Evolutionary conservation across 176 grass and related monocot species (phyloP).

Genomic region (Dactylis glomerata): DNA sequence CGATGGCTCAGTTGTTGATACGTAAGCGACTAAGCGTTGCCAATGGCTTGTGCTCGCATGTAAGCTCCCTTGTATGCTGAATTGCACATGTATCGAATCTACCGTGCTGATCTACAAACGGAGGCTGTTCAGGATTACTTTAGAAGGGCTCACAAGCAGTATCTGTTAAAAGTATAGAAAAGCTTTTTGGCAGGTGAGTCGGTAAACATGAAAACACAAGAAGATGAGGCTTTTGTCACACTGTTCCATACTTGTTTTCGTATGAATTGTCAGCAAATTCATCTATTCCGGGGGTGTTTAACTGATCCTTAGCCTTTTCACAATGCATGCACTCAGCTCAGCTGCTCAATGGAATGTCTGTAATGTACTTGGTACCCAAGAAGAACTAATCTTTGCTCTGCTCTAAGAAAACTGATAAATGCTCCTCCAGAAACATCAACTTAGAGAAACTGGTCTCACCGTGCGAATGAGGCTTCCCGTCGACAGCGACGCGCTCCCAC

Average conservation of each 20-base stretch:
- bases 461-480: constrained; percentile 78
- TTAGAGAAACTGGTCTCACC: constrained; percentile 42
- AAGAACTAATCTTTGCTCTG: background rate
- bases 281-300: background rate
- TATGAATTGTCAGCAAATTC: background rate
- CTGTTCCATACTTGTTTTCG: background rate
- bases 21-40: background rate
- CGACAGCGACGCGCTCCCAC: constrained; percentile 76
- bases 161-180: too few species aligned
- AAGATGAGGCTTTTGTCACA: background rate
- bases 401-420: background rate
- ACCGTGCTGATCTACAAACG: background rate
- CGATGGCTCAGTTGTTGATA: background rate
- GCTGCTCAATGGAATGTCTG: background rate
- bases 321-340: background rate
- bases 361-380: background rate
- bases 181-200: background rate
- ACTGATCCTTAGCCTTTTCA: too few species aligned
- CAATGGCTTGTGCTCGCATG: background rate
- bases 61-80: background rate
- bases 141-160: background rate
- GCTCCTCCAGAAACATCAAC: background rate
- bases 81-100: background rate
- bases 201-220: background rate
- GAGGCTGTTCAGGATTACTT: background rate